phyloP scores from a whole-genome alignment of 345 rosid genomes.

The Camelina sativa region DNA sequence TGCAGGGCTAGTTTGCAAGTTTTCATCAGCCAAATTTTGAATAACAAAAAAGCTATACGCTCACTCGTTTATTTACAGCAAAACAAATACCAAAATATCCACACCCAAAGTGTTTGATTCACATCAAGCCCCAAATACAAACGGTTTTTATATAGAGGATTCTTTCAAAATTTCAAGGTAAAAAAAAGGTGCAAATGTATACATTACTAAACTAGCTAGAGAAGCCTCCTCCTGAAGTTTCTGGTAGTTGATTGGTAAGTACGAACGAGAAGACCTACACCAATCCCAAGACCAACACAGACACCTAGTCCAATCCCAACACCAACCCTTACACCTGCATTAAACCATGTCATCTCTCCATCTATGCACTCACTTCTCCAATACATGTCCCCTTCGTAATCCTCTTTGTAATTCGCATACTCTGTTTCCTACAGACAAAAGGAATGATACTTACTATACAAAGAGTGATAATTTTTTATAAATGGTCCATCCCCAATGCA shows the following conservation, averaged over 20 bases:
- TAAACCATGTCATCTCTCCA: conserved; percentile 91
- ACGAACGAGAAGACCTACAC: conserved; percentile 79
- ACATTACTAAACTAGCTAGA: conserved; percentile 34
- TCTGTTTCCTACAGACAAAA: conserved; percentile 47
- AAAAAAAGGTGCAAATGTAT: neutral
- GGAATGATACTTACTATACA: neutral
- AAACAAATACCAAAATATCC: conserved; percentile 21
- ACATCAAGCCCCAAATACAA: conserved; percentile 28
- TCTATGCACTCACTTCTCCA: conserved; percentile 56
- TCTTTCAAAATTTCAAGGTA: conserved; percentile 37
- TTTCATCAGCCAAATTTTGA: neutral
- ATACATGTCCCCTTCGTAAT: conserved; percentile 46
- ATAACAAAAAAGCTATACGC: neutral
- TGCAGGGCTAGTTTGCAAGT: neutral
- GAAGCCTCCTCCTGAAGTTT: conserved; percentile 71
- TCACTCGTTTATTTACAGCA: conserved; percentile 22
- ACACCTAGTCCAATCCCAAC: conserved; percentile 90
- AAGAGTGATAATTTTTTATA: neutral
- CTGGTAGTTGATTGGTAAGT: conserved; percentile 77
- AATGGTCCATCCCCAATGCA: neutral
- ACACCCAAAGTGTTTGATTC: conserved; percentile 22
- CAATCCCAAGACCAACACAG: conserved; percentile 82
- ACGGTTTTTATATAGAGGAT: neutral
- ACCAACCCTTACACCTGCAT: conserved; percentile 94
- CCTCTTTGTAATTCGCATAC: conserved; percentile 48